Evolutionary conservation across 352 stramenopile genomes (phyloP).

Genomic region (Globisporangium perplexum): DNA sequence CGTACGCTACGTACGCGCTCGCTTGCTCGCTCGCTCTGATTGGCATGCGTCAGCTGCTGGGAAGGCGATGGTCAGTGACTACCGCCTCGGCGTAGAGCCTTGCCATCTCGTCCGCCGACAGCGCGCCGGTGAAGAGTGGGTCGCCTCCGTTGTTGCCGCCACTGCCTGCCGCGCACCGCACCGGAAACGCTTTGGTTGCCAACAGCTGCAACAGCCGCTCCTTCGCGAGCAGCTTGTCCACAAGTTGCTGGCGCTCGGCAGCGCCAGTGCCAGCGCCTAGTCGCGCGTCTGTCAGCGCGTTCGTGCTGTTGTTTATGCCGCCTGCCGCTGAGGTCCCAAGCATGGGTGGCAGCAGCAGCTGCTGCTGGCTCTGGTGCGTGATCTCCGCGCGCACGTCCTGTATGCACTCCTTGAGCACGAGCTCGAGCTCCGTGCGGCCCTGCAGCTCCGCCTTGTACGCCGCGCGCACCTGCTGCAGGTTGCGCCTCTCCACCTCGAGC

Average conservation of each 20-base stretch:
- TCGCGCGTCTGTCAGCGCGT: slow-evolving; percentile 3
- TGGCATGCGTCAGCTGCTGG: not conserved
- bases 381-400: slow-evolving; percentile 77
- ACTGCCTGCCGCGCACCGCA: slow-evolving; percentile 13
- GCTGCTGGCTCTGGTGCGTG: slow-evolving; percentile 21
- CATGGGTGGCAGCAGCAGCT: slow-evolving; percentile 11
- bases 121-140: slow-evolving; percentile 34
- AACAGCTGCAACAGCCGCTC: slow-evolving; percentile 77
- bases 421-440: slow-evolving; percentile 75
- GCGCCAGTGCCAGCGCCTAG: slow-evolving; percentile 22
- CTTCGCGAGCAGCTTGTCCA: slow-evolving; percentile 80
- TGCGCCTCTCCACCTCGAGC: slow-evolving; percentile 77
- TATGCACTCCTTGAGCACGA: slow-evolving; percentile 73
- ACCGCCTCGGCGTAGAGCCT: slow-evolving; percentile 34
- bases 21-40: too few species aligned
- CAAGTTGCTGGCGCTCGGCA: slow-evolving; percentile 57
- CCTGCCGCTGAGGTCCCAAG: slow-evolving; percentile 1
- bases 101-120: slow-evolving; percentile 39
- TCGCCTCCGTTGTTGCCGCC: slow-evolving; percentile 25
- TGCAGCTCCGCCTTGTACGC: slow-evolving; percentile 71
- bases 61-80: slow-evolving; percentile 6
- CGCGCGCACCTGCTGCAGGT: slow-evolving; percentile 71
- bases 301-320: too few species aligned
- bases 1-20: too few species aligned
- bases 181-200: slow-evolving; percentile 66